Evolutionary conservation across 192 early-diverging fungal genomes (phyloP), one percentile per base, ranked within the genome.

Genomic region (Spizellomyces punctatus): DNA sequence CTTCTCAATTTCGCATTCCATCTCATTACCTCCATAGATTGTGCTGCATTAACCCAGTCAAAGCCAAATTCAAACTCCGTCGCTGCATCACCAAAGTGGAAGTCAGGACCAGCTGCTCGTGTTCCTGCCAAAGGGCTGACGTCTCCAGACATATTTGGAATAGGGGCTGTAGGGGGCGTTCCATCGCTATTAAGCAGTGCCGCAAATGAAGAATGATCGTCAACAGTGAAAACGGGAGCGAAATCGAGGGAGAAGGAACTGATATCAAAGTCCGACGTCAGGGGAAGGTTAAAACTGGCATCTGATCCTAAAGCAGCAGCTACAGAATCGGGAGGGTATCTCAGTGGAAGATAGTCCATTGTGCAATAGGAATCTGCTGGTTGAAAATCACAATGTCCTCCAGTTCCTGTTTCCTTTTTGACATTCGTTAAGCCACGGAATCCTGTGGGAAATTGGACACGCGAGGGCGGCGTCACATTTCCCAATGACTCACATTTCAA

Each of bases 171-270:
- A 36, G 27, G 27, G 0, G 27, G 27, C 0, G 27, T 36, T 36
- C 27, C 27, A 36, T 36, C 54, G 22, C n/a, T 56, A 19, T n/a
- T 56, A 6, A 56, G 22, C n/a, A 56, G 54, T 56, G n/a, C n/a
- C n/a, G n/a, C 22, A 22, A 19, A 56, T 19, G 54, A 19, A 56
- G 22, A n/a, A 56, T 56, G n/a, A 22, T 56, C 54, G 54, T 56
- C 54, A 19, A n/a, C 22, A n/a, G 59, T 42, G 59, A 61, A 61
- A 17, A 61, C 14, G 59, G 59, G 36, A 14, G 14, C 42, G 16
- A 61, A 16, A 61, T 61, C 59, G 21, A 61, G 59, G 22, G 59
- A 16, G 10, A 61, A 61, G 14, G 59, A 14, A 42, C 21, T 27
- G 42, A 27, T 36, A 17, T 61, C 59, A 10, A 61, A 61, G 17